Evolutionary conservation across 768 basidiomycete genomes (phyloP).

Genomic region (Pleurotus tuoliensis): DNA sequence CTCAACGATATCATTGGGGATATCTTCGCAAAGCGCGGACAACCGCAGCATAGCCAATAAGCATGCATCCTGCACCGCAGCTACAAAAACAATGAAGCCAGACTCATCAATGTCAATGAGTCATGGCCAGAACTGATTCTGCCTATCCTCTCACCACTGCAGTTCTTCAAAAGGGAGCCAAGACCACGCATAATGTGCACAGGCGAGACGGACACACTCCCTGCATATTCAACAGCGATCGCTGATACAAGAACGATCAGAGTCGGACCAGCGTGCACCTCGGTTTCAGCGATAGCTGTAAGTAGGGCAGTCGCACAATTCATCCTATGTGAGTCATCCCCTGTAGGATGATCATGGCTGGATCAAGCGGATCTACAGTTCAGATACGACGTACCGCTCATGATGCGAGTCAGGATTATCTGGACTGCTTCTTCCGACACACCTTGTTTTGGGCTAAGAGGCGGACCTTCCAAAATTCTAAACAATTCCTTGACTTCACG

Average conservation of each 20-base stretch:
- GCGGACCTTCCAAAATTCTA: constrained; percentile 30
- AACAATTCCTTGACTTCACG: constrained; percentile 41
- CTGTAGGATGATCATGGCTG: constrained; percentile 24
- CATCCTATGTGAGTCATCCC: constrained; percentile 14
- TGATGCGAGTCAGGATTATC: constrained; percentile 44
- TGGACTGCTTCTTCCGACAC: constrained; percentile 60
- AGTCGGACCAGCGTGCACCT: constrained; percentile 45
- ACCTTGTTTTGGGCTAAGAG: constrained; percentile 23
- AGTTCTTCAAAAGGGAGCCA: constrained; percentile 15
- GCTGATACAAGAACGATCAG: constrained; percentile 67
- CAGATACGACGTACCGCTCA: constrained; percentile 30
- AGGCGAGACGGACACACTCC: constrained; percentile 47
- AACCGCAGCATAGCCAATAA: constrained; percentile 70
- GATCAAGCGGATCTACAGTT: constrained; percentile 1
- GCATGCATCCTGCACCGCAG: constrained; percentile 68
- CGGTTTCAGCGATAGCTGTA: constrained; percentile 37
- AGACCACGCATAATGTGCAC: constrained; percentile 43
- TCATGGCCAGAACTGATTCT: background rate
- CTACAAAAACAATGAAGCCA: constrained; percentile 31
- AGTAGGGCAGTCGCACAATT: constrained; percentile 42
- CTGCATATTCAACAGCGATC: constrained; percentile 58
- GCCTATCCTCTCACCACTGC: background rate
- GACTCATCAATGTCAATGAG: background rate
- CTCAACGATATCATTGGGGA: constrained; percentile 42
- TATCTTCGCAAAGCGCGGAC: constrained; percentile 50